Conservation (phyloP, 2,329 filamentous ascomycete genomes). For the Epichloe typhina region DNA sequence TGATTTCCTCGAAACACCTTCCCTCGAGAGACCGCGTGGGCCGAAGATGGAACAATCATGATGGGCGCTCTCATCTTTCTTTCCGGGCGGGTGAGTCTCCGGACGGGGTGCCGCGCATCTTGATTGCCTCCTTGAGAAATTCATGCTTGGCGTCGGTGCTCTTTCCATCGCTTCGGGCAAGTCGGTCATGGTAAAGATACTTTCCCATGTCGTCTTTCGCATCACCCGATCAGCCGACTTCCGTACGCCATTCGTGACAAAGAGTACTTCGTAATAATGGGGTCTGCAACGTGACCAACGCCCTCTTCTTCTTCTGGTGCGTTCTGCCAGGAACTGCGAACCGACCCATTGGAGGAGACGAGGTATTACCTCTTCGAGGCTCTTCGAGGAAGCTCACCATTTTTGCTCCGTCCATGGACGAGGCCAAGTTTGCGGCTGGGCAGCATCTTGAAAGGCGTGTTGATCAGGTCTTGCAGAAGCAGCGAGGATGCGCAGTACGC, state of each 20-base stretch:
- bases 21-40: background rate
- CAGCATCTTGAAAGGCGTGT: background rate
- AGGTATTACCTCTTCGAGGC: background rate
- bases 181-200: background rate
- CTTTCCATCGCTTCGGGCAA: background rate
- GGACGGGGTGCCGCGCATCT: background rate
- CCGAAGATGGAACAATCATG: background rate
- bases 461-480: background rate
- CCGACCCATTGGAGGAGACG: background rate
- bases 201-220: too few species aligned
- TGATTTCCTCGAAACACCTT: background rate
- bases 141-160: background rate
- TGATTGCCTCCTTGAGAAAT: background rate
- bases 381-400: background rate
- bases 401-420: background rate
- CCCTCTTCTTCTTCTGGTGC: background rate
- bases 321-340: background rate
- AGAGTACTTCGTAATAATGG: background rate
- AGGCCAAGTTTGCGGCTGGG: background rate
- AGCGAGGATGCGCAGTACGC: background rate
- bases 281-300: conserved; percentile 1
- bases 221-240: too few species aligned
- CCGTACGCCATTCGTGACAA: too few species aligned
- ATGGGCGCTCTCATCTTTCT: background rate
- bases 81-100: background rate